Base-by-base conservation (phyloP, 805 yeast species). In the Limtongia smithiae region DNA sequence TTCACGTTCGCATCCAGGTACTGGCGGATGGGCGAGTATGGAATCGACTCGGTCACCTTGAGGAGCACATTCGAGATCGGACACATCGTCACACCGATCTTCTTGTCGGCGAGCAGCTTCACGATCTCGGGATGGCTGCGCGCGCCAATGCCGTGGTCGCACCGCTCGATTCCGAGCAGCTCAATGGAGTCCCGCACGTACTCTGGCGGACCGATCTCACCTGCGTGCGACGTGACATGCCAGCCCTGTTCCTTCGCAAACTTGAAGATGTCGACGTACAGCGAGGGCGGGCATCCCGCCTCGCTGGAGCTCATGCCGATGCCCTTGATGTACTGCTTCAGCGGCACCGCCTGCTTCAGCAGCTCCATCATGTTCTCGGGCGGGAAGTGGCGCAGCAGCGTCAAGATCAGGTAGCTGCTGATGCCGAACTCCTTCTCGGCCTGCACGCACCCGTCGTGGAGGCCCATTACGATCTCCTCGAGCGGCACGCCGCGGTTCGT, bases 191-290 rank as follows among this genome's bases (percentile, higher is more conserved):
- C 74, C 8, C 68, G 50, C 24, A 85, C 85, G 58, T 71, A 84
- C n/a, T 78, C 75, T 36, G 87, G 80, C 55, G 83, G 86, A 45
- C 91, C 94, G 70, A 86, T 94, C 68, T 86, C 95, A 60, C 95
- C 95, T 2, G 93, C 94, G 62, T 86, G 95, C 2, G 95, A 91
- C 32, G 94, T 86, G 46, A 83, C 71, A 34, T 79, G 75, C 47
- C 82, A 75, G 21, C 76, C 68, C 21, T 82, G 79, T 21, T 71
- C 68, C 46, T 70, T 71, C 6, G 84, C 75, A 18, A 64, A 60
- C 8, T 66, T 59, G 64, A 81, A 86, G 64, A 88, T 81, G 41
- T 82, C 85, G 12, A 68, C 69, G 61, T 85, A 86, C 41, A 82
- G 62, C 43, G 76, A 73, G 9, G 95, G 91, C 14, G 90, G 91